These are phyloP conservation scores for Kazachstania sp. DNA, from an alignment of 1,139 yeast genomes.

Conservation along the genomic window DNA sequence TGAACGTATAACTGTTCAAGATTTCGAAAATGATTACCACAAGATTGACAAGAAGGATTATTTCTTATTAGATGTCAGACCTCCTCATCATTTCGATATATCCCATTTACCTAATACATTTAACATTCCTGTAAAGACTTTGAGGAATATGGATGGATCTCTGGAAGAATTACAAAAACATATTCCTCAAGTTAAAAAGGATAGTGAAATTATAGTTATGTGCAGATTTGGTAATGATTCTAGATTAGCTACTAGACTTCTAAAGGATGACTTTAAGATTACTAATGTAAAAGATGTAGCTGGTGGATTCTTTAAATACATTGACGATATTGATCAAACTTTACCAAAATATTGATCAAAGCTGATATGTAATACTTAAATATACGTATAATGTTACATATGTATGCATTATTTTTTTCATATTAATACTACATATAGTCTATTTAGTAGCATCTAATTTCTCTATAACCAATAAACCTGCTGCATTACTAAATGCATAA, in stretches of 20 bases:
- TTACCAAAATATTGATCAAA: conserved; percentile 57
- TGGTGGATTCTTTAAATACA: conserved; percentile 77
- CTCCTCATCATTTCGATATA: conserved; percentile 64
- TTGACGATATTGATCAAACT: conserved; percentile 46
- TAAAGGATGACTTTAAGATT: conserved; percentile 44
- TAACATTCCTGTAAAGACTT: conserved; percentile 53
- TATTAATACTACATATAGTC: not conserved
- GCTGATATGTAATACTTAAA: too few species aligned
- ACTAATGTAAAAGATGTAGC: conserved; percentile 52
- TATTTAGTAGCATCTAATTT: conserved; percentile 31
- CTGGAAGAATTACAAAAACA: conserved; percentile 14
- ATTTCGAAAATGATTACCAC: conserved; percentile 30
- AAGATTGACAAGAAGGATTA: conserved; percentile 12
- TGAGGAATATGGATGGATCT: conserved; percentile 34
- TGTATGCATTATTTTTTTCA: too few species aligned
- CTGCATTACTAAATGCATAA: conserved; percentile 56
- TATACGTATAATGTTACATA: too few species aligned
- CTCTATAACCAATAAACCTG: conserved; percentile 64
- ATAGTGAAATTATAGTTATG: conserved; percentile 33
- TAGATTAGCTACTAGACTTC: conserved; percentile 56
- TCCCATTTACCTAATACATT: conserved; percentile 51
- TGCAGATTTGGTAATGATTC: conserved; percentile 94
- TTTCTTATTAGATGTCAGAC: conserved; percentile 69
- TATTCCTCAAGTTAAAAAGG: conserved; percentile 17
- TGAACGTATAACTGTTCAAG: conserved; percentile 46